Evolutionary conservation across 768 basidiomycete genomes (phyloP), one percentile per base, ranked within the genome.

Genomic region (Guyanaporus albipodus): DNA sequence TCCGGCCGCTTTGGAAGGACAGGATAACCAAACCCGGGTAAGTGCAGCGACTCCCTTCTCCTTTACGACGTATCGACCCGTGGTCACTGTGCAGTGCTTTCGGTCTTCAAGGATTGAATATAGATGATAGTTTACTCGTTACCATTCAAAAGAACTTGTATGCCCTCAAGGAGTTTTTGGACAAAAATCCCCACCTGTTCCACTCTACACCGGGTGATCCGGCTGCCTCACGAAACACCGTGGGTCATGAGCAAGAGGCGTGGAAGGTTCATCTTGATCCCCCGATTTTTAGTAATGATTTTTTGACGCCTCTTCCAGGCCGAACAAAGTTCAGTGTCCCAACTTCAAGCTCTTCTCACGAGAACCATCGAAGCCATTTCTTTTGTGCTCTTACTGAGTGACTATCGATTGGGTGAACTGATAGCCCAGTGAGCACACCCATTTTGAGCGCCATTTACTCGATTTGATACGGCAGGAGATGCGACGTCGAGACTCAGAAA

Each of bases 351-450:
- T 17, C 77, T 99, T 36, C 70, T 98, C 37, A 79, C 78, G 9
- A 82, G 94, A 59, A 84, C 91, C 5, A 89, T 97, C 39, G 96
- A 99, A 67, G 96, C 91, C 0, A 80, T 98, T 46, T 91, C 92
- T 0, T 99, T 98, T 66, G 74, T 98, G 42, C 75, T 98, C 22
- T 81, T 98, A 17, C 73, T 98, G 41, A 91, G 82, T 56, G 96
- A 99, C 60, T 95, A 97, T 70, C 80, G 82, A 46, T 73, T 98
- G 19, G 81, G 86, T 15, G 91, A 95, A 51, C 75, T 96, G 23
- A 80, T 96, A 46, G 71, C 82, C 28, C 80, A 85, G 90, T 95
- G 60, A 56, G 84, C 70, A 44, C 27, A 7, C 27, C 18, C 32
- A 11, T 32, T n/a, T 34, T 34, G 53, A 26, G 45, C 31, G 26